Evolutionary conservation across 2,329 filamentous ascomycete genomes (phyloP).

Genomic region (Diplodia intermedia): DNA sequence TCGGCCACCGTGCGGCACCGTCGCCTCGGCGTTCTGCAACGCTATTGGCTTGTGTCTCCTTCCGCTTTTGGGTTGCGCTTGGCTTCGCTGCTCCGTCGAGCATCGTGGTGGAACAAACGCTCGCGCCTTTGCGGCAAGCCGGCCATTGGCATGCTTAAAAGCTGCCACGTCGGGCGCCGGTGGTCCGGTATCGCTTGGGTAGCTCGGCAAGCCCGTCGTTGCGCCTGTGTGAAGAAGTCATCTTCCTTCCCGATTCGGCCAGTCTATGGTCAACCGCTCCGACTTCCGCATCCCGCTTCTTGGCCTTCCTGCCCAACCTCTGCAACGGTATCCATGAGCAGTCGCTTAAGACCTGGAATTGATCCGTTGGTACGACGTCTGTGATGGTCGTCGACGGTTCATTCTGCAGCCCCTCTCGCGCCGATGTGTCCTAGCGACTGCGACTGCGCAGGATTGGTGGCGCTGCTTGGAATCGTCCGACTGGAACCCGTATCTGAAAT

Average conservation of each 20-base stretch:
- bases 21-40: background rate
- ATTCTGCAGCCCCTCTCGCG: no score
- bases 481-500: no score
- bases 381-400: no score
- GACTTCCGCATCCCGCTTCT: background rate
- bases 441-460: no score
- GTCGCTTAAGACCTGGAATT: no score
- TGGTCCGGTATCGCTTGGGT: slow-evolving; percentile 2
- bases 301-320: background rate
- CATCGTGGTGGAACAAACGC: background rate
- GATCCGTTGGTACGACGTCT: no score
- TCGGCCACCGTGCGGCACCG: background rate
- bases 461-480: no score
- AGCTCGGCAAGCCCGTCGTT: background rate
- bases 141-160: background rate
- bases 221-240: background rate
- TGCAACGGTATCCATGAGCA: no score
- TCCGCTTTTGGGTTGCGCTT: background rate
- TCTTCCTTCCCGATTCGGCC: slow-evolving; percentile 3
- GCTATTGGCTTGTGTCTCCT: background rate
- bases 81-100: background rate
- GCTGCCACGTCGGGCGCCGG: background rate
- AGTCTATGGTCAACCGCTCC: background rate
- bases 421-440: no score
- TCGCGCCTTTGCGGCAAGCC: background rate